Base-by-base conservation (phyloP, 352 stramenopile species). In the Pythium dissimile region DNA sequence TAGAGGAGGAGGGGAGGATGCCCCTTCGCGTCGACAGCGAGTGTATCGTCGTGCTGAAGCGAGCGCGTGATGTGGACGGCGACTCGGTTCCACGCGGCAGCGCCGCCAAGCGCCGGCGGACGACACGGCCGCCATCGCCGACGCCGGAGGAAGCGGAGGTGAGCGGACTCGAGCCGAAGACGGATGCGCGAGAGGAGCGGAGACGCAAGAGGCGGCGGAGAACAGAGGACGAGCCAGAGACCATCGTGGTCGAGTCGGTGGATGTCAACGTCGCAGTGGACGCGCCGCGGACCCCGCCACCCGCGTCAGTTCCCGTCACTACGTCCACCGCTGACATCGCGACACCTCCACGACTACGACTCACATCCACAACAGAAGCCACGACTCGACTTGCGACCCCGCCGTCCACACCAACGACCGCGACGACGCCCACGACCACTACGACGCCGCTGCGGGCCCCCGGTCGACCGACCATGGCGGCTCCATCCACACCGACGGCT, bases 1-100 rank as follows among this genome's bases (percentile, higher is more conserved):
- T n/a, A n/a, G 35, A 30, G 18, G 41, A 30, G 41, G 9, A 1
- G 21, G 18, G 1, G 41, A 26, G 23, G 7, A 30, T 30, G 16
- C 9, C 16, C 21, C n/a, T 30, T 10, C n/a, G n/a, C n/a, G n/a
- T n/a, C n/a, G n/a, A n/a, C n/a, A n/a, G n/a, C n/a, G n/a, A n/a
- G n/a, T n/a, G n/a, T n/a, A 43, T 37, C 46, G 46, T 53, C 46
- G 21, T 35, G 46, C 46, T 53, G 3, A 53, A 53, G 20, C 46
- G 46, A 10, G 15, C 46, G 31, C 30, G 46, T 27, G 46, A 53
- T 31, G n/a, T n/a, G n/a, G 24, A 53, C 46, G 18, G n/a, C 46
- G 37, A 53, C 46, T 5, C 18, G 28, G 24, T 27, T 5, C 20
- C 16, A n/a, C 31, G 20, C 30, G 46, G 27, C 5, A 26, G n/a